A percentile compares a stretch with the other conserved stretches of the same genome.
phyloP scores from a whole-genome alignment of 768 basidiomycete species.

The Nevesoporus exiguus region DNA sequence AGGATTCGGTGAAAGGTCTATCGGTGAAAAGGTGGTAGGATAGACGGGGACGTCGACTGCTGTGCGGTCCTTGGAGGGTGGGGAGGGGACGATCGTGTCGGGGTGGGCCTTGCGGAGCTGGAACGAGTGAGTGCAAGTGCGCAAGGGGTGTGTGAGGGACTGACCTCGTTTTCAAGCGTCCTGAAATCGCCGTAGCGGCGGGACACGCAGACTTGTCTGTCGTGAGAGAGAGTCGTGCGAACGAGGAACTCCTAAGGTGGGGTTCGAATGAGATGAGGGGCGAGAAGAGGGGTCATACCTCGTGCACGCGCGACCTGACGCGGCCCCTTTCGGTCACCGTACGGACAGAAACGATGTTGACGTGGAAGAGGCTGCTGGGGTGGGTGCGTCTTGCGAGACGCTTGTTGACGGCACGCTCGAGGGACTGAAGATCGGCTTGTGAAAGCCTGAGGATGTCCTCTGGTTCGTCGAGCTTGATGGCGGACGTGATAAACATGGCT shows the following conservation, averaged over 20 bases:
- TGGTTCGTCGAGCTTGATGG: constrained; percentile 74
- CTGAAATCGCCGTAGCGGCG: constrained; percentile 94
- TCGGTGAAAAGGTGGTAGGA: neutral
- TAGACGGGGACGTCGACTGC: constrained; percentile 48
- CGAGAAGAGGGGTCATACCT: constrained; percentile 46
- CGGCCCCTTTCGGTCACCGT: constrained; percentile 81
- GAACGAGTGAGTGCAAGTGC: constrained; percentile 8
- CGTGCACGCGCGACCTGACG: constrained; percentile 81
- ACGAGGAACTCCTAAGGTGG: constrained; percentile 85
- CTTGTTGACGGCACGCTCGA: constrained; percentile 69
- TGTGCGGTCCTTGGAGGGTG: constrained; percentile 87
- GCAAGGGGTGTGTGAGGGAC: constrained; percentile 13
- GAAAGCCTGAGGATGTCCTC: constrained; percentile 91
- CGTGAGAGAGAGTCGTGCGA: constrained; percentile 71
- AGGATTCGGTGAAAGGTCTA: neutral
- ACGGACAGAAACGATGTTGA: constrained; percentile 89
- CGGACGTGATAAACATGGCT: constrained; percentile 74
- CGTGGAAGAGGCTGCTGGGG: constrained; percentile 65
- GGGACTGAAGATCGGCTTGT: constrained; percentile 76
- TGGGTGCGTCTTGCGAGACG: constrained; percentile 48
- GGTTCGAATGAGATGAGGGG: neutral
- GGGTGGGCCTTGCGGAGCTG: constrained; percentile 88
- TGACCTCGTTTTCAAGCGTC: constrained; percentile 79
- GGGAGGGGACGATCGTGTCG: constrained; percentile 72
- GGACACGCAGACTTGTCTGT: constrained; percentile 81